phyloP scores from a whole-genome alignment of 371 early-diverging fungal species.

The Rhizomucor miehei region DNA sequence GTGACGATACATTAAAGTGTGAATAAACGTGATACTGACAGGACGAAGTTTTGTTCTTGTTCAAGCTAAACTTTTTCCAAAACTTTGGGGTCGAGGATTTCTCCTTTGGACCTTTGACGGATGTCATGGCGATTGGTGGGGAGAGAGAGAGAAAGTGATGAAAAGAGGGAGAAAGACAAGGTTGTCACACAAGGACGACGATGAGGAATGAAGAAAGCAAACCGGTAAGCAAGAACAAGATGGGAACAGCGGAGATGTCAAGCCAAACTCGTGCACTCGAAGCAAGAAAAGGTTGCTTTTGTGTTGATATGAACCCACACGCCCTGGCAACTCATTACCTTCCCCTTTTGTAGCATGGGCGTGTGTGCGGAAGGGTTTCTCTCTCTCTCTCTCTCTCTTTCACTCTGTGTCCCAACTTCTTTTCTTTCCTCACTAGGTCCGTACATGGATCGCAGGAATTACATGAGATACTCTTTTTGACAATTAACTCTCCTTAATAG shows the following conservation, averaged over 20 bases:
- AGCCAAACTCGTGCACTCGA: background rate
- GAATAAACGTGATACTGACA: no score
- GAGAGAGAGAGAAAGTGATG: constrained; percentile 2
- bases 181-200: constrained; percentile 3
- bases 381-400: no score
- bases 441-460: no score
- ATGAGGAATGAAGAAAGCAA: background rate
- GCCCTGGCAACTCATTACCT: no score
- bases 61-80: constrained; percentile 43
- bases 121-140: constrained; percentile 7
- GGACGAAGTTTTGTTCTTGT: constrained; percentile 22
- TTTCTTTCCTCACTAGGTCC: no score
- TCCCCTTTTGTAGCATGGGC: no score
- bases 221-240: constrained; percentile 1
- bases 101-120: constrained; percentile 10
- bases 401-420: no score
- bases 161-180: constrained; percentile 3
- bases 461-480: no score
- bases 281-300: background rate
- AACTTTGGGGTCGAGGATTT: constrained; percentile 27
- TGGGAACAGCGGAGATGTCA: background rate
- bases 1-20: no score
- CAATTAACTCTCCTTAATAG: no score
- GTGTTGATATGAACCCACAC: no score
- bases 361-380: no score